phyloP scores from a whole-genome alignment of 768 basidiomycete genomes.

The Boletus rufocinnamomeus region DNA sequence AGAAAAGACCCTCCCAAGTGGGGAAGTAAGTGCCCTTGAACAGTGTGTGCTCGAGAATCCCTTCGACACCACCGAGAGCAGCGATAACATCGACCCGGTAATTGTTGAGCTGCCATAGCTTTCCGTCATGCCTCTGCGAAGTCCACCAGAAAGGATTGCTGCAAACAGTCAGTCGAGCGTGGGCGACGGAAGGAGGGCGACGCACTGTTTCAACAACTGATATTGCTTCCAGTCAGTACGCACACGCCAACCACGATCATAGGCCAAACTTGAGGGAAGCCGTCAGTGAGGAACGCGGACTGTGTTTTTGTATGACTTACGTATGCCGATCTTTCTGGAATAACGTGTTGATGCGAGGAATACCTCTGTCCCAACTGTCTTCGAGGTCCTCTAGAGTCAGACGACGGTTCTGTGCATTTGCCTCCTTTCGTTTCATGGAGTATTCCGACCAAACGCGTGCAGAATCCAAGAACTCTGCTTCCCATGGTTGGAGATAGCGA shows the following conservation, averaged over 20 bases:
- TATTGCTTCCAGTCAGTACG: constrained; percentile 99
- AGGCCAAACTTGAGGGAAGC: constrained; percentile 64
- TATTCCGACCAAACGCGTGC: constrained; percentile 99
- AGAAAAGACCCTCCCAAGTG: constrained; percentile 98
- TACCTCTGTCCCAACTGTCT: constrained; percentile 98
- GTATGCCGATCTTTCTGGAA: constrained; percentile 99
- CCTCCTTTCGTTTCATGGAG: constrained; percentile 99
- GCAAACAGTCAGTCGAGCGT: constrained; percentile 16
- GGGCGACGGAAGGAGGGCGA: constrained; percentile 8
- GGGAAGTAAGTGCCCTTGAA: constrained; percentile 99
- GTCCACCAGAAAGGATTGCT: constrained; percentile 99
- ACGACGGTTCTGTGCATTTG: constrained; percentile 97
- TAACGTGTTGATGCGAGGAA: constrained; percentile 96
- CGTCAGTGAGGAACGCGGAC: background rate
- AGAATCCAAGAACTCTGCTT: constrained; percentile 96
- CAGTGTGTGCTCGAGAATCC: constrained; percentile 93
- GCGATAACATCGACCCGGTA: constrained; percentile 99
- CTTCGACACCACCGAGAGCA: constrained; percentile 95
- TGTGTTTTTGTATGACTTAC: constrained; percentile 38
- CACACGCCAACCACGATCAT: constrained; percentile 99
- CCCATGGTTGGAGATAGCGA: constrained; percentile 96
- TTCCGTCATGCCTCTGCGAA: constrained; percentile 93
- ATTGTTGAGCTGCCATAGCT: constrained; percentile 96
- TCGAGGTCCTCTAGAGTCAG: constrained; percentile 97
- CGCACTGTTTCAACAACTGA: constrained; percentile 86